These are phyloP conservation scores for Sanghuangporus weigelae DNA, from an alignment of 1,284 basidiomycete genomes.

Conservation along the genomic window DNA sequence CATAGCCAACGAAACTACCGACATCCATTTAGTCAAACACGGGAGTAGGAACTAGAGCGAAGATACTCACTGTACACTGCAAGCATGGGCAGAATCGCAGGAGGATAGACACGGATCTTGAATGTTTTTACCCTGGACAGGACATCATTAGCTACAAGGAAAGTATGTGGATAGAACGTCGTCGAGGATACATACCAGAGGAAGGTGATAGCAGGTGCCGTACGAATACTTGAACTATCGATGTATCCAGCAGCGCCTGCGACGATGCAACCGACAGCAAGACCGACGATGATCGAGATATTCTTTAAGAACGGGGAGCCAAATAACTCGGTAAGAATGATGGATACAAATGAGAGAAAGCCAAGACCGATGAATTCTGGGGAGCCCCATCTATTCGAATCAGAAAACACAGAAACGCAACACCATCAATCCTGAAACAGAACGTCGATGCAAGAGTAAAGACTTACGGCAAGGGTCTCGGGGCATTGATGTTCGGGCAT, in stretches of 20 bases:
- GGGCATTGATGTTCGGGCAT: slow-evolving; percentile 66
- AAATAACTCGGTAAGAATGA: slow-evolving; percentile 74
- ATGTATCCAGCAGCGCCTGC: slow-evolving; percentile 74
- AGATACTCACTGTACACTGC: slow-evolving; percentile 62
- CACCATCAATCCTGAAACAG: not conserved
- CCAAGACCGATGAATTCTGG: slow-evolving; percentile 83
- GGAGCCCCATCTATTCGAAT: slow-evolving; percentile 58
- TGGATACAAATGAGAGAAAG: slow-evolving; percentile 75
- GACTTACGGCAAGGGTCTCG: slow-evolving; percentile 42
- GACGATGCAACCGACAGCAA: slow-evolving; percentile 74
- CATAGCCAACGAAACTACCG: slow-evolving; percentile 64
- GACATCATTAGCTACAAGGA: not conserved
- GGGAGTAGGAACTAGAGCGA: not conserved
- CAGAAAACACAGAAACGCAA: not conserved
- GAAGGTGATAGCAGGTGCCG: slow-evolving; percentile 75
- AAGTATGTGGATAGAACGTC: not conserved
- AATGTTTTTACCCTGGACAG: slow-evolving; percentile 66
- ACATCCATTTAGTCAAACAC: not conserved
- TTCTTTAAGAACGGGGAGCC: slow-evolving; percentile 83
- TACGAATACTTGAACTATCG: slow-evolving; percentile 53
- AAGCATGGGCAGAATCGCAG: slow-evolving; percentile 79
- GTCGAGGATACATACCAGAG: slow-evolving; percentile 44
- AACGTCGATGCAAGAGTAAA: slow-evolving; percentile 11
- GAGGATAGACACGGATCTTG: slow-evolving; percentile 73
- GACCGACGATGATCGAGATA: slow-evolving; percentile 67